phyloP scores from a whole-genome alignment of 768 basidiomycete species.

The Strobilomyces dryophilus region DNA sequence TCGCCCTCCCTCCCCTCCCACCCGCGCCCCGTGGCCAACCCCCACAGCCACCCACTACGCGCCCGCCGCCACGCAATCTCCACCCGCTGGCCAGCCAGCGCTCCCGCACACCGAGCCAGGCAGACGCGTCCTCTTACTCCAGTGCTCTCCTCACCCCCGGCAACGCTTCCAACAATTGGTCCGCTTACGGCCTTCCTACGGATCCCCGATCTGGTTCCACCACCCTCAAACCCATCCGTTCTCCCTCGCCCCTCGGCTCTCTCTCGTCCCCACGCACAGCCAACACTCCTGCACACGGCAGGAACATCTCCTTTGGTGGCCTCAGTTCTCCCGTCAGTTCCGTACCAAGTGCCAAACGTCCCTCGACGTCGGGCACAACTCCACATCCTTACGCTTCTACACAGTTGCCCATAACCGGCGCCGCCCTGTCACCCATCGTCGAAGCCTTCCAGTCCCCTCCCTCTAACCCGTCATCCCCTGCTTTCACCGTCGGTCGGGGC shows the following conservation, averaged over 20 bases:
- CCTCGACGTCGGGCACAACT: conserved; percentile 39
- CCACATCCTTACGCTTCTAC: conserved; percentile 60
- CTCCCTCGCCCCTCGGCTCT: conserved; percentile 25
- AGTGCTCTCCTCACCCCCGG: conserved; percentile 43
- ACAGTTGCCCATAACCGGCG: conserved; percentile 37
- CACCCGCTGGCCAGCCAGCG: conserved; percentile 33
- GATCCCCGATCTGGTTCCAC: conserved; percentile 57
- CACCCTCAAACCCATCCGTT: conserved; percentile 38
- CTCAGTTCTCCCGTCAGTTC: conserved; percentile 37
- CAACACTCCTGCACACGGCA: conserved; percentile 43
- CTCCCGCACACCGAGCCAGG: conserved; percentile 53
- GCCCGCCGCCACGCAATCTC: conserved; percentile 29
- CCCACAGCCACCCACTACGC: conserved; percentile 40
- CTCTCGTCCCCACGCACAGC: conserved; percentile 36
- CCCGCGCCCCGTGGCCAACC: conserved; percentile 69
- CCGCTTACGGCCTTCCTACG: conserved; percentile 51
- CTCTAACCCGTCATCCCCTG: conserved; percentile 44
- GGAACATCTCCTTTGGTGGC: conserved; percentile 49
- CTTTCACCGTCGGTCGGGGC: conserved; percentile 57
- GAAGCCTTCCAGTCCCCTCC: conserved; percentile 47
- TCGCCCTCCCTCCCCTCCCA: conserved; percentile 61
- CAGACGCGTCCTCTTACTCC: conserved; percentile 46
- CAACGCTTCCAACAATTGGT: conserved; percentile 37
- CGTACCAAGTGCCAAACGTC: conserved; percentile 38
- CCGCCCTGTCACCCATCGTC: conserved; percentile 67